Evolutionary conservation across 2,329 filamentous ascomycete genomes (phyloP).

Genomic region (Colletotrichum sp.): DNA sequence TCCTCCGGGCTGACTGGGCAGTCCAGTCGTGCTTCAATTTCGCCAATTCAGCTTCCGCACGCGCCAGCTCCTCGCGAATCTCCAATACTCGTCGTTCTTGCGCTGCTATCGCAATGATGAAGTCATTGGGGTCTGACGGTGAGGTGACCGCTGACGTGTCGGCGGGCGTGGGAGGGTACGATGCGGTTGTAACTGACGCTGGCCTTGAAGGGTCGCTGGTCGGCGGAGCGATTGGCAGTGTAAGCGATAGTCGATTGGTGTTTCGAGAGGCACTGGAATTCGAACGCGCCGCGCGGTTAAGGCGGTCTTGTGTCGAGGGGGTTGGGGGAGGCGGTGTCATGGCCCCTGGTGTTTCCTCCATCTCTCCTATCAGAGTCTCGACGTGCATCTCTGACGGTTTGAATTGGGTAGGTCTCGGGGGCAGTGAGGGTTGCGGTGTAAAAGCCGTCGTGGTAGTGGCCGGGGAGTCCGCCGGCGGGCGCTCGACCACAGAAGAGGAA

Average conservation of each 20-base stretch:
- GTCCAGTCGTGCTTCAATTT: conserved; percentile 86
- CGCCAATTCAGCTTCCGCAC: conserved; percentile 78
- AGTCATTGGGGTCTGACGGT: conserved; percentile 64
- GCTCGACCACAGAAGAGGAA: conserved; percentile 43
- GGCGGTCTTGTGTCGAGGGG: conserved; percentile 41
- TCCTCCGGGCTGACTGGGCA: conserved; percentile 76
- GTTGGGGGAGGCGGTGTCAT: conserved; percentile 40
- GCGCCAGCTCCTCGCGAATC: conserved; percentile 84
- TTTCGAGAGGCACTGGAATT: conserved; percentile 58
- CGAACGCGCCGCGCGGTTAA: conserved; percentile 54
- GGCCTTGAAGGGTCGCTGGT: conserved; percentile 58
- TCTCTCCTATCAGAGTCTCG: conserved; percentile 3
- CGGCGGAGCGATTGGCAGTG: conserved; percentile 64
- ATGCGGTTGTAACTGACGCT: conserved; percentile 49
- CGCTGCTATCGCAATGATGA: conserved; percentile 88
- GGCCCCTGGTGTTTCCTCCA: conserved; percentile 14
- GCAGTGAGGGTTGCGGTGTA: conserved; percentile 2
- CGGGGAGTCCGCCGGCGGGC: conserved; percentile 30
- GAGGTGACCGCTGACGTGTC: conserved; percentile 47
- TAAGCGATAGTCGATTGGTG: conserved; percentile 64
- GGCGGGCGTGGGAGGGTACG: conserved; percentile 56
- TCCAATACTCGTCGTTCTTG: conserved; percentile 93
- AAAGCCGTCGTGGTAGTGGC: conserved; percentile 19
- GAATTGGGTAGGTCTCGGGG: conserved; percentile 2
- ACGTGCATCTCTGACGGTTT: conserved; percentile 5